phyloP scores from a whole-genome alignment of 768 basidiomycete genomes.

The Rhodotorula paludigena region DNA sequence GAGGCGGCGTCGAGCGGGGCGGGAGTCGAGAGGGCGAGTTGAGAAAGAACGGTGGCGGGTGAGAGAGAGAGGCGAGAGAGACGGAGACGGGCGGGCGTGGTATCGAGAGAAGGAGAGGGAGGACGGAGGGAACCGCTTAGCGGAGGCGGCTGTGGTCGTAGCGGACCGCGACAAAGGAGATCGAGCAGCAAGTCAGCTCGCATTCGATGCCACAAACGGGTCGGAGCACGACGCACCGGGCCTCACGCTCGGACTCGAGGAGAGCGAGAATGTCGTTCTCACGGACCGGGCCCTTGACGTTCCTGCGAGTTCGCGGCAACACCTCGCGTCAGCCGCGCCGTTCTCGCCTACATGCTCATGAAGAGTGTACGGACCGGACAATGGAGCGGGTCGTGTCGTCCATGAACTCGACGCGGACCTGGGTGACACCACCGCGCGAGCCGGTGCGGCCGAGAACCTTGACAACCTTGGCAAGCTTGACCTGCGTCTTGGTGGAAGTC shows the following conservation, averaged over 20 bases:
- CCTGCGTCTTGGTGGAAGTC: slow-evolving; percentile 68
- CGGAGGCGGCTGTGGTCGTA: slow-evolving; percentile 28
- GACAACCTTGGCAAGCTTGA: slow-evolving; percentile 79
- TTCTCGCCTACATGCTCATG: no score
- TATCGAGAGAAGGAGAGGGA: background rate
- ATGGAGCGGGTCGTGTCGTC: slow-evolving; percentile 92
- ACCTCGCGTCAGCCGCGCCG: background rate
- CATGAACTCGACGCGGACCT: slow-evolving; percentile 99
- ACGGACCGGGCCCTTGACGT: slow-evolving; percentile 96
- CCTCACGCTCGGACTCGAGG: slow-evolving; percentile 97
- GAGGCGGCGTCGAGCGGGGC: background rate
- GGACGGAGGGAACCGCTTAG: slow-evolving; percentile 6
- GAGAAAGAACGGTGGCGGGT: background rate
- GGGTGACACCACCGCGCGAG: slow-evolving; percentile 97
- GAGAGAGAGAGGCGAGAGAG: background rate
- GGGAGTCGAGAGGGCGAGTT: background rate
- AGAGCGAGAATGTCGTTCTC: slow-evolving; percentile 94
- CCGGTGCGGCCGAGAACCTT: slow-evolving; percentile 98
- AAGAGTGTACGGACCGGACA: slow-evolving; percentile 59
- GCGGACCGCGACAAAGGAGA: background rate
- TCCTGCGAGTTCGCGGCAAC: slow-evolving; percentile 45
- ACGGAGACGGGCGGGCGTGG: background rate
- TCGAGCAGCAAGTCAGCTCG: no score
- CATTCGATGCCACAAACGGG: no score
- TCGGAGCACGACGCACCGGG: slow-evolving; percentile 66